A percentile compares a stretch with the other conserved stretches of the same genome.
phyloP scores from a whole-genome alignment of 768 basidiomycete genomes.

The Peribolospora kevripleyi region DNA sequence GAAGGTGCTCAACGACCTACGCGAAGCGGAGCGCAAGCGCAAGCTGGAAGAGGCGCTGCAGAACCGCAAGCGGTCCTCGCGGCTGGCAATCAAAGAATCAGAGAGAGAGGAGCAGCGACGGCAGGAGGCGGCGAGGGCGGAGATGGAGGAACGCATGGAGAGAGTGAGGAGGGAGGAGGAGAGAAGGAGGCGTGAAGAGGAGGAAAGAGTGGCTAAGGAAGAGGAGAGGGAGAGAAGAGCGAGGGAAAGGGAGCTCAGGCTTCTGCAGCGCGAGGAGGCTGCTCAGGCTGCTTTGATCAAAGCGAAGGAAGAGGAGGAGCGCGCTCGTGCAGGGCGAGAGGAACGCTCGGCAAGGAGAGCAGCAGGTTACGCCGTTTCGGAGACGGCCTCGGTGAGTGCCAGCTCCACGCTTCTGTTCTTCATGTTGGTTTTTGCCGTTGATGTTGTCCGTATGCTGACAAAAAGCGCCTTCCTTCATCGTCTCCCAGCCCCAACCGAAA shows the following conservation, averaged over 20 bases:
- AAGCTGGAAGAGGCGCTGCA: slow-evolving; percentile 17
- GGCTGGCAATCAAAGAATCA: slow-evolving; percentile 18
- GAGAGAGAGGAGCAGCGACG: slow-evolving; percentile 16
- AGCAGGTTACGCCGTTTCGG: no score
- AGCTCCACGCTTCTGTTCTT: no score
- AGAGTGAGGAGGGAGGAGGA: slow-evolving; percentile 13
- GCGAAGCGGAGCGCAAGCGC: slow-evolving; percentile 18
- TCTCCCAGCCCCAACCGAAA: no score
- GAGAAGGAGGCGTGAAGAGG: slow-evolving; percentile 8
- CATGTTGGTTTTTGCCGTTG: no score
- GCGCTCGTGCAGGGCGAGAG: no score
- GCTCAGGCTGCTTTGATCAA: neutral
- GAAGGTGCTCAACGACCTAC: slow-evolving; percentile 12
- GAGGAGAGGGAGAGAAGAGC: slow-evolving; percentile 16
- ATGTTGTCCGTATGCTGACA: no score
- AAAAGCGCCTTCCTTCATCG: no score
- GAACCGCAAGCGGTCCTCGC: slow-evolving; percentile 20
- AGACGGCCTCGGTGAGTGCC: no score
- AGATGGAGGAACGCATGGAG: slow-evolving; percentile 19
- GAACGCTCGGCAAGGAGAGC: no score
- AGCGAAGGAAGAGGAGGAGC: no score
- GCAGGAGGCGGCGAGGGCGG: slow-evolving; percentile 14
- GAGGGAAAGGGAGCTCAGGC: slow-evolving; percentile 16
- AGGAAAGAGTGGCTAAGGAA: slow-evolving; percentile 11
- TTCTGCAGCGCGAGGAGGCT: slow-evolving; percentile 15